Conservation (phyloP, 225 moss, liverwort and hornwort species). For the Pleurozium schreberi region DNA sequence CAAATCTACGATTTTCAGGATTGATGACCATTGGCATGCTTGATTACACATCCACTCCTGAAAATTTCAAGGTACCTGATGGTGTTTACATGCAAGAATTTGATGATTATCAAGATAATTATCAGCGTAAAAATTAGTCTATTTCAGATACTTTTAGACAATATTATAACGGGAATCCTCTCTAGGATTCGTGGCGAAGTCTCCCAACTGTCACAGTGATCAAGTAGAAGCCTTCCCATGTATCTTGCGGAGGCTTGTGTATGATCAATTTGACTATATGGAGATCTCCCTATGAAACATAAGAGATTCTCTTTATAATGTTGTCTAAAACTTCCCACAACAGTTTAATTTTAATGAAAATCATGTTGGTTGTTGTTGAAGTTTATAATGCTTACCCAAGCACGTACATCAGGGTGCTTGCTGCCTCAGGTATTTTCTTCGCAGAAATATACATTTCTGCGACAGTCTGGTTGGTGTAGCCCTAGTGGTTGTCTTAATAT, state of each 20-base stretch:
- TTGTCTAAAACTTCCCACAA: not conserved
- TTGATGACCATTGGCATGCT: slow-evolving; percentile 95
- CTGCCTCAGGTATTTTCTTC: not conserved
- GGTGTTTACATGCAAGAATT: not conserved
- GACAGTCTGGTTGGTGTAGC: not conserved
- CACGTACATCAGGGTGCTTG: not conserved
- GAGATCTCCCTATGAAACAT: not conserved
- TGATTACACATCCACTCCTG: slow-evolving; percentile 83
- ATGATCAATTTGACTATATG: not conserved
- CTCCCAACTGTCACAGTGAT: not conserved
- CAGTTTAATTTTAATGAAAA: not conserved
- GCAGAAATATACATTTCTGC: not conserved
- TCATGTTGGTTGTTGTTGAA: not conserved
- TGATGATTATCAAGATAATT: not conserved
- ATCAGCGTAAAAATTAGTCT: not conserved
- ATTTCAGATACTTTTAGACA: not conserved
- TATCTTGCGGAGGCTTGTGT: not conserved
- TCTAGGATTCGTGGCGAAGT: not conserved
- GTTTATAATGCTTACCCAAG: not conserved
- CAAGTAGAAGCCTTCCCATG: not conserved
- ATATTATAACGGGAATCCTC: not conserved
- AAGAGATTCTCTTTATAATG: not conserved
- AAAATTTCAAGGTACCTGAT: slow-evolving; percentile 55
- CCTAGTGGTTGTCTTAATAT: not conserved
- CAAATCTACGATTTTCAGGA: slow-evolving; percentile 74